Evolutionary conservation across 306 rosid species (phyloP).

Genomic region (Oxytropis ochrocephala): DNA sequence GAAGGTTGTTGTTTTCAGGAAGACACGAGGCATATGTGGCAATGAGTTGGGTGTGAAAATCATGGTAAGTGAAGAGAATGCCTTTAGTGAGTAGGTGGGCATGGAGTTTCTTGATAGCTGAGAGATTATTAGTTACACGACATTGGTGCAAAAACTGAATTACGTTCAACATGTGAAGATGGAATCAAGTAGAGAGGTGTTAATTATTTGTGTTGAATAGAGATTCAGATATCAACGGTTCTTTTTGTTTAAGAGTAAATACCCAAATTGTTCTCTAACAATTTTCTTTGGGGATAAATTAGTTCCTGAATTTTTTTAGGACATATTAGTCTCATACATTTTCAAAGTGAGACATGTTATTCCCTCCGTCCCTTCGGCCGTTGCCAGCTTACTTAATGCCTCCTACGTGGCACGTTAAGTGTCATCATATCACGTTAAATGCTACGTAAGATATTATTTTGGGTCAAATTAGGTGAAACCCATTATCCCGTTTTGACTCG

Average conservation of each 20-base stretch:
- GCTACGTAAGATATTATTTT: too few relatives aligned
- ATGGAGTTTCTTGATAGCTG: conserved; percentile 49
- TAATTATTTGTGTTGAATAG: background rate
- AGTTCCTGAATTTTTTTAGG: too few relatives aligned
- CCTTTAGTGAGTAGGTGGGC: conserved; percentile 46
- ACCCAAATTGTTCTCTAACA: too few relatives aligned
- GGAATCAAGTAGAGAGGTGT: background rate
- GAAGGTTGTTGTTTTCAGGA: conserved; percentile 19
- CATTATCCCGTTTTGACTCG: too few relatives aligned
- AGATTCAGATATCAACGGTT: background rate
- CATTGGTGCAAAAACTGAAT: conserved; percentile 30
- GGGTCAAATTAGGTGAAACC: too few relatives aligned
- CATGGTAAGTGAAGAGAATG: conserved; percentile 30
- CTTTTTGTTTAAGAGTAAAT: background rate
- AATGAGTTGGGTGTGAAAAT: conserved; percentile 42
- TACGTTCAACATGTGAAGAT: conserved; percentile 33
- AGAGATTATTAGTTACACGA: conserved; percentile 28
- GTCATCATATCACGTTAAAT: too few relatives aligned
- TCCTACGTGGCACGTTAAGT: too few relatives aligned
- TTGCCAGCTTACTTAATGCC: too few relatives aligned
- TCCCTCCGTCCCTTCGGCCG: too few relatives aligned
- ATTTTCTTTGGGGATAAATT: too few relatives aligned
- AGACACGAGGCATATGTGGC: conserved; percentile 31
- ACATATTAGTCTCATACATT: too few relatives aligned
- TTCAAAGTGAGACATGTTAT: too few relatives aligned